phyloP scores from a whole-genome alignment of 2,329 filamentous ascomycete genomes.

The Colletotrichum sp. region DNA sequence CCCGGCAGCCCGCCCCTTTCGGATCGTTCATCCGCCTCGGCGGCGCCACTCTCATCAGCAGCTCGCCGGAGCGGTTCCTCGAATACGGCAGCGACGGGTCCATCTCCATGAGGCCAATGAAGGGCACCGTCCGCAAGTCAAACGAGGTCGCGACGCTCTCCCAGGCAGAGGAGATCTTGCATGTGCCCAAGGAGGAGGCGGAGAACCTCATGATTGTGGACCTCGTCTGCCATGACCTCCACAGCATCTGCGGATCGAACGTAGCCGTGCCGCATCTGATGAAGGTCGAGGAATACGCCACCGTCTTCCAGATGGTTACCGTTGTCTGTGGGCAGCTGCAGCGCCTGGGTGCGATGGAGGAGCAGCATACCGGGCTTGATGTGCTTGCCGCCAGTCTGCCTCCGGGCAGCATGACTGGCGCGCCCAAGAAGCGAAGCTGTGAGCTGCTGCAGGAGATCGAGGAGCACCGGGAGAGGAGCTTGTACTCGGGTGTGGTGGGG shows the following conservation, averaged over 20 bases:
- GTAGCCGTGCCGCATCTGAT: slow-evolving; percentile 81
- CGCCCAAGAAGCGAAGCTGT: slow-evolving; percentile 91
- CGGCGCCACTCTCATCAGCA: slow-evolving; percentile 74
- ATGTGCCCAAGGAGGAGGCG: slow-evolving; percentile 86
- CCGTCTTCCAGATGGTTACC: slow-evolving; percentile 90
- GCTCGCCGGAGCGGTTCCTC: slow-evolving; percentile 90
- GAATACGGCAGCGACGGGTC: slow-evolving; percentile 56
- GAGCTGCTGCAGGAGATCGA: slow-evolving; percentile 80
- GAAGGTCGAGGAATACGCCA: slow-evolving; percentile 88
- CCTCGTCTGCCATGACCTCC: slow-evolving; percentile 90
- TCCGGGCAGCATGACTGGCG: slow-evolving; percentile 95
- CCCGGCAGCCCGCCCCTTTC: slow-evolving; percentile 81
- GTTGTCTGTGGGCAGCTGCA: slow-evolving; percentile 77
- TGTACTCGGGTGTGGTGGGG: slow-evolving; percentile 89
- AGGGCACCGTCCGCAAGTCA: slow-evolving; percentile 89
- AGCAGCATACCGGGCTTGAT: slow-evolving; percentile 68
- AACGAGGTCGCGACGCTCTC: slow-evolving; percentile 68
- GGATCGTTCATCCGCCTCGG: slow-evolving; percentile 80
- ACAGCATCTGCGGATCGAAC: slow-evolving; percentile 78
- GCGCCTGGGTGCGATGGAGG: slow-evolving; percentile 13
- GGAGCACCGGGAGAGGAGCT: slow-evolving; percentile 63
- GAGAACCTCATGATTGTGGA: slow-evolving; percentile 99
- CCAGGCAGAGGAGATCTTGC: slow-evolving; percentile 74
- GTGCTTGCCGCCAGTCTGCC: slow-evolving; percentile 81
- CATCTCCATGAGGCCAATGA: slow-evolving; percentile 90